These are phyloP conservation scores for Dipodascopsis tothii DNA, from an alignment of 805 yeast species.

Conservation along the genomic window DNA sequence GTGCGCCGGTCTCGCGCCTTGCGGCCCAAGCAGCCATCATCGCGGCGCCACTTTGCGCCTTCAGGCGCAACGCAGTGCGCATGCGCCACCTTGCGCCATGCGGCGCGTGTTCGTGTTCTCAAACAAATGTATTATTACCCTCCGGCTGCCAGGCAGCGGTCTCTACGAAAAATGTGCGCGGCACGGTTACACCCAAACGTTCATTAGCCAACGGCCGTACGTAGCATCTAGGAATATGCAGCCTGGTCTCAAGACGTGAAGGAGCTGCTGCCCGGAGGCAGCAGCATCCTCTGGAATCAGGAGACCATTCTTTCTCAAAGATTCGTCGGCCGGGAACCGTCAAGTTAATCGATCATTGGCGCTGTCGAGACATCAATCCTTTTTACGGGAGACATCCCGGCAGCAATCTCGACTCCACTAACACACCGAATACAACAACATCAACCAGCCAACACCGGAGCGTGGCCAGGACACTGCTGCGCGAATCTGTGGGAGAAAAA, in stretches of 20 bases:
- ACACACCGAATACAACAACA: not conserved
- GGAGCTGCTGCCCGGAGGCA: slow-evolving; percentile 45
- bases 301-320: slow-evolving; percentile 60
- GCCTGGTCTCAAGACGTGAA: slow-evolving; percentile 66
- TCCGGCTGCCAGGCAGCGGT: not conserved
- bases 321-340: slow-evolving; percentile 92
- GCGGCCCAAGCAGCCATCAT: too few species aligned
- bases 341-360: slow-evolving; percentile 12
- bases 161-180: slow-evolving; percentile 60
- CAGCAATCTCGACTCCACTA: not conserved
- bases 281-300: slow-evolving; percentile 32
- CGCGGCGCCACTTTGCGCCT: too few species aligned
- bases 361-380: not conserved
- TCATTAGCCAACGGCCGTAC: slow-evolving; percentile 84
- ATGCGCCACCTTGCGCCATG: too few species aligned
- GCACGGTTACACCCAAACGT: slow-evolving; percentile 99
- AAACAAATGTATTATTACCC: too few species aligned
- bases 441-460: not conserved
- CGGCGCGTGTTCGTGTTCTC: too few species aligned
- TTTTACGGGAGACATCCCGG: not conserved
- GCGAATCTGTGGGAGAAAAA: not conserved
- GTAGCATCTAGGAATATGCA: slow-evolving; percentile 99
- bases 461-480: not conserved
- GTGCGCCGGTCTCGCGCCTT: too few species aligned
- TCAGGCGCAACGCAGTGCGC: too few species aligned